These are phyloP conservation scores for Trypanosomatidae sp. DNA, from an alignment of 208 protist genomes.

Conservation along the genomic window DNA sequence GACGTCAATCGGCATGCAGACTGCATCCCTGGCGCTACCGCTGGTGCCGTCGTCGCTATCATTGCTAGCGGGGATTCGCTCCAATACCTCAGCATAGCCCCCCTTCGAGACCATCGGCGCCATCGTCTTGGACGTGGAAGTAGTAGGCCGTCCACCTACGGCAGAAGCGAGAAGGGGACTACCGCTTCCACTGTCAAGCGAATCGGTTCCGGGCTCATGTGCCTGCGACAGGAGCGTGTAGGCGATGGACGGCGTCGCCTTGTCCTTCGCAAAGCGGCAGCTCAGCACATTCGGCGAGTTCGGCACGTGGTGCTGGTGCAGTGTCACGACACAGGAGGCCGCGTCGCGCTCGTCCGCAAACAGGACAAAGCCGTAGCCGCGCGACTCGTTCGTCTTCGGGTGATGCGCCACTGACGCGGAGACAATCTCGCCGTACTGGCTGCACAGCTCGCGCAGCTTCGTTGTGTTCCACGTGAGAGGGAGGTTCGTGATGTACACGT, in stretches of 20 bases:
- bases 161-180: not conserved
- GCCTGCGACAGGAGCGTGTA: slow-evolving; percentile 7
- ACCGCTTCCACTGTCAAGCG: not conserved
- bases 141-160: not conserved
- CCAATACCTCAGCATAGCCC: not conserved
- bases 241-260: slow-evolving; percentile 55
- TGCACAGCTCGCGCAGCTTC: slow-evolving; percentile 51
- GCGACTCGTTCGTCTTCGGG: slow-evolving; percentile 42
- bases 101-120: not conserved
- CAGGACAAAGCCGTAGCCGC: slow-evolving; percentile 73
- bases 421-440: slow-evolving; percentile 46
- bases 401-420: slow-evolving; percentile 64
- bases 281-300: slow-evolving; percentile 27
- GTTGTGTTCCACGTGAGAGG: slow-evolving; percentile 65
- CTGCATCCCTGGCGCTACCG: not conserved
- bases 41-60: not conserved
- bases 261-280: slow-evolving; percentile 61
- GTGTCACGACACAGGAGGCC: slow-evolving; percentile 32
- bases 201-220: not conserved
- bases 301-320: slow-evolving; percentile 23
- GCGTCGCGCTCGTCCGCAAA: slow-evolving; percentile 48
- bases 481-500: slow-evolving; percentile 68
- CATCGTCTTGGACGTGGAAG: not conserved
- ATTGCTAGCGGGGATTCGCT: not conserved
- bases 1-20: slow-evolving; percentile 26